Evolutionary conservation across 495 filamentous ascomycete genomes (phyloP).

Genomic region (Tuber melanosporum): DNA sequence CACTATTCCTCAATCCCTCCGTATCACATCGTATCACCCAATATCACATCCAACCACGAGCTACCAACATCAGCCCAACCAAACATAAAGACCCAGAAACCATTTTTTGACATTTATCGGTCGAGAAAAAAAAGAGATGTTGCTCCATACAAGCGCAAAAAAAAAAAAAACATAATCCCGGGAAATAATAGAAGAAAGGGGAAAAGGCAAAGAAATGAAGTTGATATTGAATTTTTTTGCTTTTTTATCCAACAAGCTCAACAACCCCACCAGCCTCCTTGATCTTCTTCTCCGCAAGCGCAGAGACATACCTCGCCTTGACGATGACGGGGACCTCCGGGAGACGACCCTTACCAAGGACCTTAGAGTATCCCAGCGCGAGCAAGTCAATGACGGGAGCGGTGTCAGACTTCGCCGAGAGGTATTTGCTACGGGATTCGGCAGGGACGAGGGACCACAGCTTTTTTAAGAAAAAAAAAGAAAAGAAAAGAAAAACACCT

Average conservation of each 20-base stretch:
- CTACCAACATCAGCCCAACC: background rate
- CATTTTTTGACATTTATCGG: background rate
- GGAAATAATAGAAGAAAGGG: background rate
- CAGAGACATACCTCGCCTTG: slow-evolving; percentile 79
- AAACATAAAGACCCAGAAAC: background rate
- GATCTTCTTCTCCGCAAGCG: slow-evolving; percentile 89
- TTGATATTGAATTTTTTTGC: slow-evolving; percentile 1
- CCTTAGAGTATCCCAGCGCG: slow-evolving; percentile 84
- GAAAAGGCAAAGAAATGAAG: slow-evolving; percentile 1
- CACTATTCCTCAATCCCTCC: background rate
- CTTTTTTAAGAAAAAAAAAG: slow-evolving; percentile 43
- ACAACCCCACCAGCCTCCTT: slow-evolving; percentile 85
- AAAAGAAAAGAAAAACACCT: slow-evolving; percentile 8
- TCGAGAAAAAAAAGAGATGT: background rate
- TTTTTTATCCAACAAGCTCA: slow-evolving; percentile 76
- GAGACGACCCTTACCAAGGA: slow-evolving; percentile 86
- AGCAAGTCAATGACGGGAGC: slow-evolving; percentile 90
- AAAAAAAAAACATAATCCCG: background rate
- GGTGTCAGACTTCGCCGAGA: slow-evolving; percentile 61
- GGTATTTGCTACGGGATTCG: slow-evolving; percentile 64
- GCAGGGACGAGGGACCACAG: slow-evolving; percentile 68
- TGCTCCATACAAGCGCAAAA: background rate
- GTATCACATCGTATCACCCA: background rate
- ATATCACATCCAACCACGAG: background rate
- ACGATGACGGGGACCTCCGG: slow-evolving; percentile 81